A percentile compares a stretch with the other conserved stretches of the same genome.
phyloP scores from a whole-genome alignment of 345 rosid genomes.

The Eucalyptus erythrocorys region DNA sequence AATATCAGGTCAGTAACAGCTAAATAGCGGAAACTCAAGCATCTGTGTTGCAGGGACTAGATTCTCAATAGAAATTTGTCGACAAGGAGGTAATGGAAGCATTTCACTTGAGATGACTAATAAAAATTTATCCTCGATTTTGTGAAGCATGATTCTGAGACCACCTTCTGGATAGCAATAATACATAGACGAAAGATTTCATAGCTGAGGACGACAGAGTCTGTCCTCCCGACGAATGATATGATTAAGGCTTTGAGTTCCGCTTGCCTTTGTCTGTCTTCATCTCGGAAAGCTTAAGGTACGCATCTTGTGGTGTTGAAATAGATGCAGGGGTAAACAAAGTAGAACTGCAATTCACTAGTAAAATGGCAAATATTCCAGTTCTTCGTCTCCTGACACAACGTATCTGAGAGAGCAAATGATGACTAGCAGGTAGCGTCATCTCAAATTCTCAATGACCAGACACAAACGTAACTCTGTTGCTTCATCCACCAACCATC shows the following conservation, averaged over 20 bases:
- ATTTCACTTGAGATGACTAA: neutral
- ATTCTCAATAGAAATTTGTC: neutral
- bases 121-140: neutral
- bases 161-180: neutral
- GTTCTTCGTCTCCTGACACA: neutral
- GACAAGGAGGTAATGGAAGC: neutral
- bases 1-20: neutral
- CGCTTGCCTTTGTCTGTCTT: neutral
- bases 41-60: neutral
- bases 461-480: neutral
- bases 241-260: neutral
- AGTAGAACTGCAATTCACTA: neutral
- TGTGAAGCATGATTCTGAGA: neutral
- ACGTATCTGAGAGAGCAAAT: neutral
- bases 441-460: neutral
- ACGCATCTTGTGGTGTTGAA: neutral
- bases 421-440: neutral
- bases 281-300: neutral
- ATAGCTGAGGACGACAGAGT: neutral
- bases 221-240: neutral
- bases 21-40: neutral
- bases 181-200: neutral
- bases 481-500: neutral
- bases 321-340: neutral
- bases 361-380: neutral